Base-by-base conservation (phyloP, 179 eudicot genomes). In the Silene vulgaris region DNA sequence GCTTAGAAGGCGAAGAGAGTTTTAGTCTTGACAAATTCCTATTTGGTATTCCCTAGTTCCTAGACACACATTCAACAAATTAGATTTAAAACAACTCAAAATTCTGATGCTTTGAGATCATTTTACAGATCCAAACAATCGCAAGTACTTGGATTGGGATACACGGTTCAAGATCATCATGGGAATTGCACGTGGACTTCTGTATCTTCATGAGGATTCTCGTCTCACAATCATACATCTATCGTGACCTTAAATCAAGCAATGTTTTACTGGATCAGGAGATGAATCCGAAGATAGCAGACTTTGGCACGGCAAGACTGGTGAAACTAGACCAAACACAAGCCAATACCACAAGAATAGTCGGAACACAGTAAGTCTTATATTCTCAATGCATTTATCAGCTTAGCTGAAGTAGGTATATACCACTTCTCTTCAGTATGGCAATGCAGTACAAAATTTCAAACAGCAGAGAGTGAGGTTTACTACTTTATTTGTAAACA, bases 171-270 rank as follows among this genome's bases (percentile, higher is more conserved):
- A 69, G 74, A 76, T 76, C 21, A 76, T 76, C 52, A n/a, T 69
- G 30, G 79, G 79, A n/a, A 69, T 76, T 14, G 79, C 69, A 20
- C 57, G 79, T 3, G 79, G 79, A 57, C 74, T 76, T n/a, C 26
- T 76, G 61, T 69, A 76, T 26, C 79, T 76, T 26, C 79, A 76
- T 59, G 79, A 76, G 19, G 69, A 76, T 59, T 76, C 79, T 59
- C 74, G 74, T 20, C 68, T 69, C 6, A 75, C 35, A 12, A 75
- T 75, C 29, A 75, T 75, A 28, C 77, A 75, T 21, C 5, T 7
- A 0, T 43, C 61, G 77, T 9, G 77, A 75, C 29, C 71, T 75
- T 11, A 75, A 75, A 65, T 65, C 71, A 19, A 75, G 77, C 71
- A 75, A 75, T 54, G 72, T 76, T 9, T 69, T 76, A 8, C 68